phyloP scores from a whole-genome alignment of 139 green algal species.

The Auxenochlorella pyrenoidosa region DNA sequence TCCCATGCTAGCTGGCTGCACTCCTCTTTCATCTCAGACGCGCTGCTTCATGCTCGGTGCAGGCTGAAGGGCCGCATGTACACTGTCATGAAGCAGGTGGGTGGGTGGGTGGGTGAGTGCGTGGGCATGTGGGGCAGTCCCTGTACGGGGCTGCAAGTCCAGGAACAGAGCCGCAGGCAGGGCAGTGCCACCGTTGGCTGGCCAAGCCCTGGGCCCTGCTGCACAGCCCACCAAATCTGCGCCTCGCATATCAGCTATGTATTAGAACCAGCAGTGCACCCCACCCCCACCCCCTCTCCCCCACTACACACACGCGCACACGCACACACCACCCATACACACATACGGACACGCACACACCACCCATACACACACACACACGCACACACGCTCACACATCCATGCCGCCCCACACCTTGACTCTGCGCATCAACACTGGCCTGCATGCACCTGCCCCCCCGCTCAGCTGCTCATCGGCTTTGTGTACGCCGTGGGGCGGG shows the following conservation, averaged over 20 bases:
- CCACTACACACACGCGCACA: too few species aligned
- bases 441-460: background rate
- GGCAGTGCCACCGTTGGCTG: too few species aligned
- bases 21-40: too few species aligned
- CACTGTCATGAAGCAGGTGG: background rate
- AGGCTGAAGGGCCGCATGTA: background rate
- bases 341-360: too few species aligned
- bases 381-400: too few species aligned
- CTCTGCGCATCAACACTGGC: background rate
- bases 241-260: too few species aligned
- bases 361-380: too few species aligned
- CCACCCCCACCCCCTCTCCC: background rate
- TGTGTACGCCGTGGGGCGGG: background rate
- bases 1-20: too few species aligned
- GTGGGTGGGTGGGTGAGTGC: background rate
- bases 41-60: conserved; percentile 1
- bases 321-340: background rate
- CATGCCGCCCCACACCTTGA: too few species aligned
- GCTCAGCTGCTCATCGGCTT: background rate
- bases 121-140: too few species aligned
- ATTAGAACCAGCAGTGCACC: too few species aligned
- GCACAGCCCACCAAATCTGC: background rate
- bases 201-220: too few species aligned
- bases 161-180: background rate
- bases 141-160: background rate